Percentiles rank a stretch among this genome's conserved stretches.
Conservation (phyloP, 352 stramenopile genomes). For the Phytophthora cryptogea region DNA sequence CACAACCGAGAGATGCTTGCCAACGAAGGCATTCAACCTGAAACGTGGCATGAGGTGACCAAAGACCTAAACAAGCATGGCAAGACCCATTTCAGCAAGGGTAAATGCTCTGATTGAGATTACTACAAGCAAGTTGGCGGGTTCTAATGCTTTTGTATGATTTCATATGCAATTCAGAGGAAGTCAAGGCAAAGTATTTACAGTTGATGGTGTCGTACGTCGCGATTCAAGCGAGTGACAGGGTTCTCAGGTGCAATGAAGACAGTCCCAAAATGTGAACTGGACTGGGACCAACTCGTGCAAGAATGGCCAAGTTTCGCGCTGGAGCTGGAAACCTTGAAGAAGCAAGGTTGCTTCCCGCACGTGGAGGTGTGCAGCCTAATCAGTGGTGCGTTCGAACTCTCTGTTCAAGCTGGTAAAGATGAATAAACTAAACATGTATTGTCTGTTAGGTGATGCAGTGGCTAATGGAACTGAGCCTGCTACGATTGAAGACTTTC, state of each 20-base stretch:
- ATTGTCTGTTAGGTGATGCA: constrained; percentile 20
- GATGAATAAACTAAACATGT: too few species aligned
- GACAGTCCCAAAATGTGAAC: background rate
- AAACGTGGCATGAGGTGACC: constrained; percentile 25
- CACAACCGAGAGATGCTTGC: constrained; percentile 14
- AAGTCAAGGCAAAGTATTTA: constrained; percentile 37
- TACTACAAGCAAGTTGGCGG: background rate
- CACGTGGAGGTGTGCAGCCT: constrained; percentile 36
- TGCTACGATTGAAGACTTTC: constrained; percentile 23
- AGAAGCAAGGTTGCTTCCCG: constrained; percentile 28
- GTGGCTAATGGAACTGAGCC: constrained; percentile 2
- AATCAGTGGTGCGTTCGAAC: constrained; percentile 27
- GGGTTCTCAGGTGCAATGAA: constrained; percentile 19
- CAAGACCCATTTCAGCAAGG: constrained; percentile 20
- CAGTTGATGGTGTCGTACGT: constrained; percentile 31
- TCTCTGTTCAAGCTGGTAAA: too few species aligned
- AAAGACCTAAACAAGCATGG: constrained; percentile 31
- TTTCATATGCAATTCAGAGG: constrained; percentile 14
- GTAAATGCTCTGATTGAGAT: constrained; percentile 1
- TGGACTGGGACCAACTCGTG: constrained; percentile 32
- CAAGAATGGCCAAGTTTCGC: constrained; percentile 17
- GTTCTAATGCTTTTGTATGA: constrained; percentile 4
- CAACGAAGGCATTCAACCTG: constrained; percentile 22
- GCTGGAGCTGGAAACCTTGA: constrained; percentile 21
- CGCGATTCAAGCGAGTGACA: constrained; percentile 28